Percentiles rank a stretch among this genome's conserved stretches.
Conservation (phyloP, 2,329 filamentous ascomycete species). For the Stagonosporopsis tanaceti region DNA sequence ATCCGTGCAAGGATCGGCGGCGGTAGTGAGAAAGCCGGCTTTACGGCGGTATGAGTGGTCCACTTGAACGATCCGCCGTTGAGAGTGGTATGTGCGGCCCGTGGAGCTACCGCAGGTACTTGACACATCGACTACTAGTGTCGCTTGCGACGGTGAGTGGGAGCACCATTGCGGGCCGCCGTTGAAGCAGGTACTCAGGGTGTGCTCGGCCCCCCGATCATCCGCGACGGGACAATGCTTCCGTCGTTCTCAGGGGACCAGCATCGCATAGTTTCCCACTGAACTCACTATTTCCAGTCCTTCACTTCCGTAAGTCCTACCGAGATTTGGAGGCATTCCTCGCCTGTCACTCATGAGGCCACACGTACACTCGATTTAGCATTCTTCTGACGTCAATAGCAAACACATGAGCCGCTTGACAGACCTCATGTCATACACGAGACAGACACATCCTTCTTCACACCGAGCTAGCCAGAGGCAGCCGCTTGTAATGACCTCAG, state of each 20-base stretch:
- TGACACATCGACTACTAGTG: conserved; percentile 7
- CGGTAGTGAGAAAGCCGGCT: conserved; percentile 1
- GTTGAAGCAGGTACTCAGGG: conserved; percentile 13
- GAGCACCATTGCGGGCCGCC: conserved; percentile 6
- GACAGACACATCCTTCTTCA: not conserved
- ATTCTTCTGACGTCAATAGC: conserved; percentile 4
- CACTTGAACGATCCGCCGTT: conserved; percentile 1
- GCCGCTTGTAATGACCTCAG: not conserved
- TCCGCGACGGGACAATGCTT: not conserved
- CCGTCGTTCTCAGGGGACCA: not conserved
- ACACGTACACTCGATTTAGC: not conserved
- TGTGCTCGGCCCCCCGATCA: conserved; percentile 13
- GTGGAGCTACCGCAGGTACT: conserved; percentile 19
- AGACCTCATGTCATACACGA: conserved; percentile 15
- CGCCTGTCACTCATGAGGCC: conserved; percentile 7
- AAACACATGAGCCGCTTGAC: conserved; percentile 1
- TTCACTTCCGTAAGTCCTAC: not conserved
- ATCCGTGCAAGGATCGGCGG: conserved; percentile 6
- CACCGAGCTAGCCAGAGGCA: not conserved
- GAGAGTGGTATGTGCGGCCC: conserved; percentile 13
- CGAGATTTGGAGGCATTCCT: conserved; percentile 3
- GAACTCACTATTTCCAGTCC: not conserved
- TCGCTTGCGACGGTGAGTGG: conserved; percentile 1
- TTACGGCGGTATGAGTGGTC: conserved; percentile 7
- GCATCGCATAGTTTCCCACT: not conserved